These are phyloP conservation scores for Brassica rapa DNA, from an alignment of 345 rosid genomes.

Conservation along the genomic window DNA sequence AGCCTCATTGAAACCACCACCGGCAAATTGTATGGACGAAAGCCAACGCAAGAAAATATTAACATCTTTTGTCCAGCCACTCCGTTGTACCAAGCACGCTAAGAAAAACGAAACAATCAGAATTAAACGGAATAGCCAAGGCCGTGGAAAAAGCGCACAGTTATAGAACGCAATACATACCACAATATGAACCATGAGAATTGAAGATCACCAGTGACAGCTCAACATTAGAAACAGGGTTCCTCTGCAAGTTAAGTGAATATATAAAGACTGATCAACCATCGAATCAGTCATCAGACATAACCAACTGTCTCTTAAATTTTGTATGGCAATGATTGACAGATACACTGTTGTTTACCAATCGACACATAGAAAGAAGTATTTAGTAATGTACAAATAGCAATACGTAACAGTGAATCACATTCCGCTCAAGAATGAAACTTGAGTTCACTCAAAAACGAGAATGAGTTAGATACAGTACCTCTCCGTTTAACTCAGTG, in stretches of 20 bases:
- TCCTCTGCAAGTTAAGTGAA: conserved; percentile 54
- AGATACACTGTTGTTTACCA: neutral
- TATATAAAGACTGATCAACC: conserved; percentile 16
- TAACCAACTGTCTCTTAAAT: neutral
- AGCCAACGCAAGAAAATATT: conserved; percentile 83
- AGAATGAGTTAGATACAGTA: conserved; percentile 32
- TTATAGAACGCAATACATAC: conserved; percentile 42
- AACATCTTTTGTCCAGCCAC: conserved; percentile 93
- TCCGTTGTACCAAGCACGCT: conserved; percentile 91
- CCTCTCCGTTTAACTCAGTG: conserved; percentile 72
- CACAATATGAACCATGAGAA: conserved; percentile 75
- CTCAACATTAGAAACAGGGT: conserved; percentile 58
- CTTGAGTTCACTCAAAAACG: neutral
- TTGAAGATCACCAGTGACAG: conserved; percentile 74
- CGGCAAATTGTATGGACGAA: conserved; percentile 69
- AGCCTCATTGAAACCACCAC: conserved; percentile 92
- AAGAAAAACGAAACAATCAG: conserved; percentile 32
- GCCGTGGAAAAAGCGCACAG: conserved; percentile 11
- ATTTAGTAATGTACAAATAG: neutral
- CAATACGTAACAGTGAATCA: conserved; percentile 7
- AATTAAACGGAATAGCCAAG: neutral
- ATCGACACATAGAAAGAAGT: neutral
- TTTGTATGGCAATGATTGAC: neutral
- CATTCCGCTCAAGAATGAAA: conserved; percentile 8
- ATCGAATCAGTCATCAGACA: neutral